Conservation (phyloP, 148 eudicot species). For the Suaeda aralocaspica region DNA sequence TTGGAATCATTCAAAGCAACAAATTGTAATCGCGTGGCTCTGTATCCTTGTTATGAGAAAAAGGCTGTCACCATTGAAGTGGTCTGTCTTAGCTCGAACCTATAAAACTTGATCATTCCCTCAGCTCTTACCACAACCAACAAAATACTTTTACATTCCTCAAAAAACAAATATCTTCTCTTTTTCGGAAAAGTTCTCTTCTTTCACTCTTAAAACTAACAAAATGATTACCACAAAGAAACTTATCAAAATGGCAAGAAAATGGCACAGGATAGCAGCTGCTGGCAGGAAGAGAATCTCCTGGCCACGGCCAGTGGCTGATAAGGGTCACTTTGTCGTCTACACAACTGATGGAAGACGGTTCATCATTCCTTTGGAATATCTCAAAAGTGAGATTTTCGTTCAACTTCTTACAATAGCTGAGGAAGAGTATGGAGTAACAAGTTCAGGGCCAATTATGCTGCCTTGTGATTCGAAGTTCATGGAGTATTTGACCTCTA, state of each 20-base stretch:
- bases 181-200: neutral
- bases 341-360: conserved; percentile 26
- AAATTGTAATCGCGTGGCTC: neutral
- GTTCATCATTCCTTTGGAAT: conserved; percentile 17
- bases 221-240: conserved; percentile 38
- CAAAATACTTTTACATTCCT: neutral
- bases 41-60: conserved; percentile 8
- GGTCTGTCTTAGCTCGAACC: neutral
- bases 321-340: conserved; percentile 21
- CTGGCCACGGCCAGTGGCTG: conserved; percentile 8
- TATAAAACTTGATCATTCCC: conserved; percentile 13
- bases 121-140: neutral
- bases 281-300: conserved; percentile 22
- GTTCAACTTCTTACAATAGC: conserved; percentile 11
- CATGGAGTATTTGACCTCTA: conserved; percentile 10
- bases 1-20: neutral
- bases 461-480: conserved; percentile 18
- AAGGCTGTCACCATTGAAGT: neutral
- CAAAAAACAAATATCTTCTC: neutral
- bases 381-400: conserved; percentile 10
- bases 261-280: conserved; percentile 30
- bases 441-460: conserved; percentile 14
- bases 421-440: conserved; percentile 22
- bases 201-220: neutral
- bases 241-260: conserved; percentile 38